These are phyloP conservation scores for Incumbomyces delicatus DNA, from an alignment of 2,329 filamentous ascomycete genomes.

Conservation along the genomic window DNA sequence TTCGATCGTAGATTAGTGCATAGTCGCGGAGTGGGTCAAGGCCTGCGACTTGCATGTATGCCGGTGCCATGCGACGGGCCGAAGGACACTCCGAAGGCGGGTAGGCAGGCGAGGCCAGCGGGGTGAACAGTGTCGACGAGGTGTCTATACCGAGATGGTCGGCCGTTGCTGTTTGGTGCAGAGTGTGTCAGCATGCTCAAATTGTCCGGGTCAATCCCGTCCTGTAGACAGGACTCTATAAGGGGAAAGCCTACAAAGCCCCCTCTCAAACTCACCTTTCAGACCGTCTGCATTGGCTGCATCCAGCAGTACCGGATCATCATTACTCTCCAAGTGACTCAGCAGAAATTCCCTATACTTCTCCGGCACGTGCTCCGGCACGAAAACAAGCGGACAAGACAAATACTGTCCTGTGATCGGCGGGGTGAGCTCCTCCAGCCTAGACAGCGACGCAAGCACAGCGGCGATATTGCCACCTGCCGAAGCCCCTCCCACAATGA, in stretches of 20 bases:
- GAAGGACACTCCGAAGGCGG: conserved; percentile 1
- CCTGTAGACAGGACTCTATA: too few relatives aligned
- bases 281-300: not conserved
- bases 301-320: not conserved
- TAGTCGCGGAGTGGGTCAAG: conserved; percentile 18
- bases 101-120: not conserved
- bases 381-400: conserved; percentile 21
- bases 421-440: conserved; percentile 32
- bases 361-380: conserved; percentile 25
- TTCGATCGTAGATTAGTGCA: conserved; percentile 14
- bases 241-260: too few relatives aligned
- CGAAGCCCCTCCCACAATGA: conserved; percentile 41
- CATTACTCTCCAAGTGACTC: not conserved
- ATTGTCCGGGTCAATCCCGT: too few relatives aligned
- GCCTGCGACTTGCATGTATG: conserved; percentile 18
- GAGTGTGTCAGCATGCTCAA: too few relatives aligned
- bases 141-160: not conserved
- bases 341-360: conserved; percentile 27
- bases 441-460: conserved; percentile 30
- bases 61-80: conserved; percentile 6
- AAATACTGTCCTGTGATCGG: conserved; percentile 39
- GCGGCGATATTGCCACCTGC: conserved; percentile 36
- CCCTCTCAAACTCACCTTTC: not conserved
- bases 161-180: not conserved
- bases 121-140: not conserved